Evolutionary conservation across 768 basidiomycete species (phyloP).

Genomic region (Cubamyces lactineus): DNA sequence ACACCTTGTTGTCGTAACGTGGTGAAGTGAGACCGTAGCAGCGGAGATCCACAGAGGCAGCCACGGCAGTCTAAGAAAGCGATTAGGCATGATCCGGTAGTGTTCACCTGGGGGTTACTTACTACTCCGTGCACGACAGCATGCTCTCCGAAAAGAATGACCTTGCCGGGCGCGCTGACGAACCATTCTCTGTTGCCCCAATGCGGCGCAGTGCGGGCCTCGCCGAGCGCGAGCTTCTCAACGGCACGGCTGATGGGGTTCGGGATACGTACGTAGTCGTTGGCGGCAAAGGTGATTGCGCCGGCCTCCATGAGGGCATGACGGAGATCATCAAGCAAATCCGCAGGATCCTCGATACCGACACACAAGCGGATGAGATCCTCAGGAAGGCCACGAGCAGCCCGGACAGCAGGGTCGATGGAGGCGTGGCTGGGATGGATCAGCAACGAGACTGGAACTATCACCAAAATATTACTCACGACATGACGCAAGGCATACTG

Average conservation of each 20-base stretch:
- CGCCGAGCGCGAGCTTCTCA: slow-evolving; percentile 59
- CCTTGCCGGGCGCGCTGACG: slow-evolving; percentile 95
- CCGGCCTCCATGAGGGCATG: slow-evolving; percentile 90
- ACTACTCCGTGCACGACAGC: slow-evolving; percentile 98
- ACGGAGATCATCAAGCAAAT: slow-evolving; percentile 94
- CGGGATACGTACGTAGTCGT: slow-evolving; percentile 52
- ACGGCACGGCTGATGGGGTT: slow-evolving; percentile 59
- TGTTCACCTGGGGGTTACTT: slow-evolving; percentile 40
- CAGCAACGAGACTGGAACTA: background rate
- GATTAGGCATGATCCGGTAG: slow-evolving; percentile 6
- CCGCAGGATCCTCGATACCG: slow-evolving; percentile 93
- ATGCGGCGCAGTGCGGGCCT: slow-evolving; percentile 19
- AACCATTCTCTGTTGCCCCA: slow-evolving; percentile 67
- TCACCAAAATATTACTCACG: slow-evolving; percentile 61
- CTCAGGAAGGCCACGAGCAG: slow-evolving; percentile 97
- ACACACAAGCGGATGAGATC: slow-evolving; percentile 97
- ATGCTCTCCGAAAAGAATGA: slow-evolving; percentile 98
- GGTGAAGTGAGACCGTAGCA: slow-evolving; percentile 88
- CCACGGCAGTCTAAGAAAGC: slow-evolving; percentile 77
- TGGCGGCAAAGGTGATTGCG: slow-evolving; percentile 64
- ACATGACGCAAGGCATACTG: slow-evolving; percentile 99
- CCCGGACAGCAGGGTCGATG: slow-evolving; percentile 93
- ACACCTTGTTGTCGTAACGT: slow-evolving; percentile 71
- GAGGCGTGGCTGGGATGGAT: slow-evolving; percentile 81
- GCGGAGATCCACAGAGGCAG: slow-evolving; percentile 92